These are phyloP conservation scores for Penicillium taxi DNA, from an alignment of 495 filamentous ascomycete genomes.

Conservation along the genomic window DNA sequence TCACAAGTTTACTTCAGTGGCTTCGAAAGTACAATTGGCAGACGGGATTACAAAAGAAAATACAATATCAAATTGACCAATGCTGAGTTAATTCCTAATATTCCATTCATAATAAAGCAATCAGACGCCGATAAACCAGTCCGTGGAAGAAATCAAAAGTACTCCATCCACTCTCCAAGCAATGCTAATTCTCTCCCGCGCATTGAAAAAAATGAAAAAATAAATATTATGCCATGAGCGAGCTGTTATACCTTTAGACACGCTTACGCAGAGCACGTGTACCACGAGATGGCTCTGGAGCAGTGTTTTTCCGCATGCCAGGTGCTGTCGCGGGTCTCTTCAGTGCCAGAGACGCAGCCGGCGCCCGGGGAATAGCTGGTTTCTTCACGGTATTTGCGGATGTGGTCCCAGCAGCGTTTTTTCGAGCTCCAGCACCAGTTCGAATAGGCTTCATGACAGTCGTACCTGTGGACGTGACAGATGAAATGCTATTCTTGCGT, in stretches of 20 bases:
- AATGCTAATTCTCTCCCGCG: background rate
- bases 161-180: background rate
- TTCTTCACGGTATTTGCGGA: conserved; percentile 40
- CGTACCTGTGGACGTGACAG: conserved; percentile 42
- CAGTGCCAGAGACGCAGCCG: conserved; percentile 29
- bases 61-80: too few species aligned
- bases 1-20: too few species aligned
- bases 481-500: conserved; percentile 37
- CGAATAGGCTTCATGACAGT: conserved; percentile 52
- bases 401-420: conserved; percentile 42
- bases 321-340: conserved; percentile 29
- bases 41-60: too few species aligned
- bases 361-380: conserved; percentile 23
- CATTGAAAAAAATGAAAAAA: background rate
- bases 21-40: too few species aligned
- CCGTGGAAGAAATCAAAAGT: too few species aligned
- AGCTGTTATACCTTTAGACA: conserved; percentile 22
- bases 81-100: too few species aligned
- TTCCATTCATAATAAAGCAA: too few species aligned
- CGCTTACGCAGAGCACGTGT: conserved; percentile 44
- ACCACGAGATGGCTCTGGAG: conserved; percentile 25
- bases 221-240: too few species aligned
- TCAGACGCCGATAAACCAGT: too few species aligned
- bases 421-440: conserved; percentile 38
- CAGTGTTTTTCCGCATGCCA: conserved; percentile 29